Percentiles rank a stretch among this genome's conserved stretches.
Conservation (phyloP, 768 basidiomycete genomes). For the Dacryopinax spathularia region DNA sequence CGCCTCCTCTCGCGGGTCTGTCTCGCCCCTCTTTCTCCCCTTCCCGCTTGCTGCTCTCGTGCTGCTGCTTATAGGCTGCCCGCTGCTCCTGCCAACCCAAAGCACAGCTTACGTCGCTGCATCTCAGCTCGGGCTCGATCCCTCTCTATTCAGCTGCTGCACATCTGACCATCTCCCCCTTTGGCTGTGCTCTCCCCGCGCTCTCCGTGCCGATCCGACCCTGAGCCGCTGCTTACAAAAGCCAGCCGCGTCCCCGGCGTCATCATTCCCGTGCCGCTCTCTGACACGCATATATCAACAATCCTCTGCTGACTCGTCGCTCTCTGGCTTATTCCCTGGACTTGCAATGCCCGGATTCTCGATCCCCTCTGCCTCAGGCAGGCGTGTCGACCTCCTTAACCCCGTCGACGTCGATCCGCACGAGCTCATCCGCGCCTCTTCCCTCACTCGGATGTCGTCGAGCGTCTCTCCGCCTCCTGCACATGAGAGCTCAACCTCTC, state of each 20-base stretch:
- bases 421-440: neutral
- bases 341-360: neutral
- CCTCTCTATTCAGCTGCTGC: too few relatives aligned
- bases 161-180: neutral
- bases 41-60: too few relatives aligned
- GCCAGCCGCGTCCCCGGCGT: too few relatives aligned
- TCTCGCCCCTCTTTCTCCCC: too few relatives aligned
- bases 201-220: neutral
- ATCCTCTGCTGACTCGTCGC: neutral
- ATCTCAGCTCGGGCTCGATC: too few relatives aligned
- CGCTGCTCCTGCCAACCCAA: too few relatives aligned
- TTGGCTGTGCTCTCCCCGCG: neutral
- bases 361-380: constrained; percentile 1
- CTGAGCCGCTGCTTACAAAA: neutral
- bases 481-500: neutral
- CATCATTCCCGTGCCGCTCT: too few relatives aligned
- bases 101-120: too few relatives aligned
- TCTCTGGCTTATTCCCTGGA: neutral
- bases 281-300: neutral
- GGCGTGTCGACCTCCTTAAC: constrained; percentile 1
- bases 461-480: neutral
- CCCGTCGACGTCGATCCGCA: neutral
- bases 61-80: too few relatives aligned
- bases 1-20: too few relatives aligned
- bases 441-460: neutral